Conservation (phyloP, 257 asterid genomes). For the Misopates orontium region DNA sequence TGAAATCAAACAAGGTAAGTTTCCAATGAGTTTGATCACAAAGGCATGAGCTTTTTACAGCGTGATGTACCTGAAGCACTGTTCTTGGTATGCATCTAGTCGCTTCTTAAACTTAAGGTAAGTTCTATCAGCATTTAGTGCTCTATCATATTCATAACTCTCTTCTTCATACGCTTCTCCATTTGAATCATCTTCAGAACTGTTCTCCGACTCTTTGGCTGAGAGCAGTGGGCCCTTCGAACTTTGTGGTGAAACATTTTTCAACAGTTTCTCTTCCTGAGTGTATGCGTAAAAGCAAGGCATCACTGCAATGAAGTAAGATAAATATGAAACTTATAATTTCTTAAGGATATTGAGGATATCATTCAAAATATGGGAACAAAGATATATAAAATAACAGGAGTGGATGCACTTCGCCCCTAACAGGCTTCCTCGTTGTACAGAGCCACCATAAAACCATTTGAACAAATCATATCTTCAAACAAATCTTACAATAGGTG, state of each 20-base stretch:
- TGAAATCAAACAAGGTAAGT: slow-evolving; percentile 1
- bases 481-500: too few relatives aligned
- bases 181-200: slow-evolving; percentile 40
- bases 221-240: slow-evolving; percentile 35
- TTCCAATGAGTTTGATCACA: neutral
- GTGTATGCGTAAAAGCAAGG: slow-evolving; percentile 80
- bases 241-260: slow-evolving; percentile 31
- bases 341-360: too few relatives aligned
- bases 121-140: slow-evolving; percentile 77
- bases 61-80: slow-evolving; percentile 74
- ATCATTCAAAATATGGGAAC: too few relatives aligned
- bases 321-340: neutral
- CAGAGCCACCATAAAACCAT: too few relatives aligned
- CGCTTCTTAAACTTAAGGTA: slow-evolving; percentile 91
- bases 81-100: slow-evolving; percentile 73
- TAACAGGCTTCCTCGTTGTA: too few relatives aligned
- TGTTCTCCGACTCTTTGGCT: slow-evolving; percentile 39
- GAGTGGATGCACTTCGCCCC: too few relatives aligned
- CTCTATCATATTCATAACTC: slow-evolving; percentile 77
- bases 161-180: slow-evolving; percentile 74
- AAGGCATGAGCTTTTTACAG: neutral
- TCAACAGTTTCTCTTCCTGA: slow-evolving; percentile 59
- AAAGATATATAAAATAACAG: too few relatives aligned
- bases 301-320: slow-evolving; percentile 53
- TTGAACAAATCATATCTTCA: too few relatives aligned